A percentile compares a stretch with the other conserved stretches of the same genome.
These are phyloP conservation scores for Leccinum olivaceopallidum DNA, from an alignment of 768 basidiomycete species.

Conservation along the genomic window DNA sequence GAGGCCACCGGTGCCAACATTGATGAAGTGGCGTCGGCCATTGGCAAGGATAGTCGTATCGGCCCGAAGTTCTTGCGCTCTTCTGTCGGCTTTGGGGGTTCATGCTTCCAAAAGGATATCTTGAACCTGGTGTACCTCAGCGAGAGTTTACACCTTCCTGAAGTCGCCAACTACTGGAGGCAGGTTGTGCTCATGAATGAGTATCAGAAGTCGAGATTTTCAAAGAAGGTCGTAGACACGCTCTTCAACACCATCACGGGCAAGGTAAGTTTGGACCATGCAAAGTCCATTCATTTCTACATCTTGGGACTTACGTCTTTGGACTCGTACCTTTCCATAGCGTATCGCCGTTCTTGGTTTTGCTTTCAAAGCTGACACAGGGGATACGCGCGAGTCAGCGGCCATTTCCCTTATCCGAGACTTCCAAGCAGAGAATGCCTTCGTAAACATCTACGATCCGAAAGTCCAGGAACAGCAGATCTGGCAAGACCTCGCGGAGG, in stretches of 20 bases:
- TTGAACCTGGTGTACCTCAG: constrained; percentile 97
- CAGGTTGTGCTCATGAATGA: constrained; percentile 99
- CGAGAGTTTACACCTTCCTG: constrained; percentile 92
- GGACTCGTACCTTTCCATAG: constrained; percentile 37
- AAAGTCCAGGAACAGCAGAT: constrained; percentile 86
- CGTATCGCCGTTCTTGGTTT: constrained; percentile 96
- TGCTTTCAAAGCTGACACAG: constrained; percentile 99
- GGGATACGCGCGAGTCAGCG: constrained; percentile 97
- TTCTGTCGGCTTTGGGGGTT: constrained; percentile 95
- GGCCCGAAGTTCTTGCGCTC: constrained; percentile 96
- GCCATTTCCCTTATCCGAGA: constrained; percentile 92
- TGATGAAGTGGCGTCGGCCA: constrained; percentile 93
- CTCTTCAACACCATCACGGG: constrained; percentile 98
- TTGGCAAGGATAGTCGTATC: constrained; percentile 90
- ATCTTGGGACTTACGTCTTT: constrained; percentile 7
- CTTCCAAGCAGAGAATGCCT: constrained; percentile 88
- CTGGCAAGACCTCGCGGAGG: constrained; percentile 76
- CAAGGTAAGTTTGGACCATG: constrained; percentile 56
- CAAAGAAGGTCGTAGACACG: constrained; percentile 93
- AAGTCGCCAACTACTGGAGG: constrained; percentile 97
- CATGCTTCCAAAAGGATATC: constrained; percentile 99
- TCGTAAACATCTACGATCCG: constrained; percentile 90
- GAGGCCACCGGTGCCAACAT: constrained; percentile 99
- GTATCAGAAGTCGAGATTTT: constrained; percentile 96
- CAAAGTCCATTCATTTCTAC: neutral